These are phyloP conservation scores for Starmerella kuoi DNA, from an alignment of 805 yeast genomes.

Conservation along the genomic window DNA sequence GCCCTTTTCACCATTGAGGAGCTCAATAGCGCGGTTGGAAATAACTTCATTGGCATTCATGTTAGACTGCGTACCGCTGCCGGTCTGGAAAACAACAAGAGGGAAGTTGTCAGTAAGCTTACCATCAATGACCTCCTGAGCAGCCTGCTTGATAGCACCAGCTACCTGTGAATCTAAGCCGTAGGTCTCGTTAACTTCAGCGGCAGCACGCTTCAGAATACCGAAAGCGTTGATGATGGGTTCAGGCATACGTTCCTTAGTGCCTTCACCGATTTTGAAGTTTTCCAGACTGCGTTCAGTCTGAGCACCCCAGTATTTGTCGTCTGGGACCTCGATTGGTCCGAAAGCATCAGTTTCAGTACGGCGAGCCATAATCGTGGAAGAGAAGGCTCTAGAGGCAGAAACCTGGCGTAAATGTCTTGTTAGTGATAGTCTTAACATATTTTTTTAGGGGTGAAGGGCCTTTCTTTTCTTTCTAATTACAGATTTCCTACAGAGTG, in stretches of 20 bases:
- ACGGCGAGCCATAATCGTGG: conserved; percentile 34
- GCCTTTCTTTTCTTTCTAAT: conserved; percentile 1
- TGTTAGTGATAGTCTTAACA: conserved; percentile 4
- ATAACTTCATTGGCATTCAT: conserved; percentile 99
- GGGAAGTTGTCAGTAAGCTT: conserved; percentile 92
- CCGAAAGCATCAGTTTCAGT: conserved; percentile 94
- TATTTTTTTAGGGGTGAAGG: not conserved
- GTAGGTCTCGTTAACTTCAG: conserved; percentile 70
- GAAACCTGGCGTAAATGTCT: conserved; percentile 3
- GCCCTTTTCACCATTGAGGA: conserved; percentile 85
- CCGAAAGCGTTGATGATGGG: conserved; percentile 91
- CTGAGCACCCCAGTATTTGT: conserved; percentile 96
- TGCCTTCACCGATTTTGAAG: conserved; percentile 85
- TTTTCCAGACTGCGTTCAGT: conserved; percentile 81
- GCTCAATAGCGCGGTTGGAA: conserved; percentile 93
- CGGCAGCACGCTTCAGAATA: conserved; percentile 85
- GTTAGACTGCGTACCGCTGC: conserved; percentile 96
- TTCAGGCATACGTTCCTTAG: conserved; percentile 77
- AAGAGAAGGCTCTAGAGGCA: conserved; percentile 4
- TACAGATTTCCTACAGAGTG: too few relatives aligned
- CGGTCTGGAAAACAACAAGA: conserved; percentile 96
- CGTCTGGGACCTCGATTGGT: conserved; percentile 77
- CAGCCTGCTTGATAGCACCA: conserved; percentile 79
- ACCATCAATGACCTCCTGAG: conserved; percentile 89
- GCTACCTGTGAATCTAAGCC: conserved; percentile 84